Evolutionary conservation across 164 flowering plant genomes (phyloP), one percentile per base, ranked within the genome.

Genomic region (Stephania japonica): DNA sequence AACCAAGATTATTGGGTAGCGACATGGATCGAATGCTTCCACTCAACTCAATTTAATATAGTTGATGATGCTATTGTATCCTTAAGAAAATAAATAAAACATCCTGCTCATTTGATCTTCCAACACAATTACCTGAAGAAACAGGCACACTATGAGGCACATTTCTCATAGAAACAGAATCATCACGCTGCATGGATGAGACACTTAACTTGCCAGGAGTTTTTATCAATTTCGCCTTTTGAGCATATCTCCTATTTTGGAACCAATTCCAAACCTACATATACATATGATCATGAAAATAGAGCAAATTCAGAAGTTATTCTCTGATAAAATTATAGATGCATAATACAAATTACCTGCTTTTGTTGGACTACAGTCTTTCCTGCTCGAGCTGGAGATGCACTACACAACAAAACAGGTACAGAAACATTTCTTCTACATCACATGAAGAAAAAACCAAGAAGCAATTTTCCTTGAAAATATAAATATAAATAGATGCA

Each of bases 231-330:
- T 84, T 93, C 62, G 97, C 87, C 81, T 93, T 87, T 13, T 89
- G 82, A 6, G 98, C 91, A 84, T 92, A 90, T 66, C 99, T 86
- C 82, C 90, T 90, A 76, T 96, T 96, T 68, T 93, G 98, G 78
- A 96, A 96, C 99, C 99, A 96, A 75, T 92, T 96, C 97, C 91
- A 96, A 53, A 93, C 86, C 97, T 94, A 79, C 23, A 83, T 71
- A 14, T 0, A 32, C 38, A 83, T 71, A 14, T 69, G 64, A 72
- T 56, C 24, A 59, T 62, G 11, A 9, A 65, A 73, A 61, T 77
- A 38, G 80, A 75, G 47, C 66, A 6, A 10, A 44, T 65, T 49
- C 49, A 67, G 67, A 72, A 19, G 24, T 44, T 50, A 41, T 19
- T 11, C n/a, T 32, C 3, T 38, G 6, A 63, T 5, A 42, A 8